Evolutionary conservation across 192 early-diverging fungal species (phyloP).

Genomic region (Coemansia sp.): DNA sequence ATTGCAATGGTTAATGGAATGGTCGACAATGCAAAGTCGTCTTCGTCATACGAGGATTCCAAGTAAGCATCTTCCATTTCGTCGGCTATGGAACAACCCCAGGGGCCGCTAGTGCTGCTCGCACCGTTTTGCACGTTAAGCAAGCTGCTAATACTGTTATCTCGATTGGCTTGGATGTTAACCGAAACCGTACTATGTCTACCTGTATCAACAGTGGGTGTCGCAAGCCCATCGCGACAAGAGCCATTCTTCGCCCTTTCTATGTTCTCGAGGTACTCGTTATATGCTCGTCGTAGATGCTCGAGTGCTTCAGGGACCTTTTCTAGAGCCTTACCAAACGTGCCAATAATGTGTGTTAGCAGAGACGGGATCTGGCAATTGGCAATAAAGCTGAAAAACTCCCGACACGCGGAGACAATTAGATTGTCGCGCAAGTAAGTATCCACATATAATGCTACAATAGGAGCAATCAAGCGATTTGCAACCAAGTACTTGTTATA

Average conservation of each 20-base stretch:
- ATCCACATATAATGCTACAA: conserved; percentile 63
- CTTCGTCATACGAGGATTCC: conserved; percentile 63
- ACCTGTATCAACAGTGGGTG: conserved; percentile 43
- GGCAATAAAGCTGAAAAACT: conserved; percentile 82
- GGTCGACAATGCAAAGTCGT: conserved; percentile 23
- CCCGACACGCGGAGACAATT: conserved; percentile 86
- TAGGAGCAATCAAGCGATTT: conserved; percentile 68
- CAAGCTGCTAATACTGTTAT: conserved; percentile 7
- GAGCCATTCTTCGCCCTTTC: conserved; percentile 17
- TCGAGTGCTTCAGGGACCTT: conserved; percentile 18
- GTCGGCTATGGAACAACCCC: conserved; percentile 61
- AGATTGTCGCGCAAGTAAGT: conserved; percentile 77
- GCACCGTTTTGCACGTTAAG: neutral
- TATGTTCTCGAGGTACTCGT: conserved; percentile 20
- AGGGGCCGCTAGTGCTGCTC: conserved; percentile 19
- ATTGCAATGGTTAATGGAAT: neutral
- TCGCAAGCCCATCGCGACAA: conserved; percentile 25
- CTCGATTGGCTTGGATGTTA: conserved; percentile 31
- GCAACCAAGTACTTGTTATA: conserved; percentile 77
- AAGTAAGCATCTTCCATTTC: conserved; percentile 85
- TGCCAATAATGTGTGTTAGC: conserved; percentile 64
- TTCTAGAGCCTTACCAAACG: conserved; percentile 25
- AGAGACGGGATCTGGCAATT: conserved; percentile 68
- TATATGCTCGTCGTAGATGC: conserved; percentile 31
- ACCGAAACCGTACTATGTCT: conserved; percentile 43